Percentiles rank a stretch among this genome's conserved stretches.
phyloP scores from a whole-genome alignment of 1,284 basidiomycete genomes.

The Coniferiporia sulphurascens region DNA sequence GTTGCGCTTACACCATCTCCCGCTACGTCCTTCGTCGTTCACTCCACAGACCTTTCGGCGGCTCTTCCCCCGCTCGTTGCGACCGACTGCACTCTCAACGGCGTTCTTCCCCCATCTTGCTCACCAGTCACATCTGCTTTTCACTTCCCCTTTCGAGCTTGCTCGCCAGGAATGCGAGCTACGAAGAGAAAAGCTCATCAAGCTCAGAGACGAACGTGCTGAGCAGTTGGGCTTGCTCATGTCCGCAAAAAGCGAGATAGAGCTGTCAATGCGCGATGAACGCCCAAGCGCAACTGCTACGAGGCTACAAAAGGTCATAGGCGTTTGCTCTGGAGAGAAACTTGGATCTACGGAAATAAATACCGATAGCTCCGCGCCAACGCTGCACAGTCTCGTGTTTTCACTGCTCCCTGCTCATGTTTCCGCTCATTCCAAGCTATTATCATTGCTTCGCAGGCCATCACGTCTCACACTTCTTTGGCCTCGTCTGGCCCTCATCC shows the following conservation, averaged over 20 bases:
- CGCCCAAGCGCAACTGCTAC: neutral
- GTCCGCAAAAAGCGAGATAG: slow-evolving; percentile 43
- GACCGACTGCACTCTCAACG: slow-evolving; percentile 44
- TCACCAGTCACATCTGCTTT: slow-evolving; percentile 16
- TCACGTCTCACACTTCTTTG: slow-evolving; percentile 55
- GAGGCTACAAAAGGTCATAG: neutral
- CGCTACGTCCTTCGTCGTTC: slow-evolving; percentile 45
- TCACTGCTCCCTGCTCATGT: slow-evolving; percentile 28
- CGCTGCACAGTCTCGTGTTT: slow-evolving; percentile 21
- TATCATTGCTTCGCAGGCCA: slow-evolving; percentile 48
- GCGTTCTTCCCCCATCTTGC: slow-evolving; percentile 55
- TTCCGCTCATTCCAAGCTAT: slow-evolving; percentile 28
- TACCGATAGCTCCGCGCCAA: slow-evolving; percentile 5
- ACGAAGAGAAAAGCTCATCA: slow-evolving; percentile 54
- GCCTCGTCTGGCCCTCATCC: slow-evolving; percentile 63
- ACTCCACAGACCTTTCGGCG: slow-evolving; percentile 45
- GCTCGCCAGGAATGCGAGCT: slow-evolving; percentile 58
- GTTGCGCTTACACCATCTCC: slow-evolving; percentile 42
- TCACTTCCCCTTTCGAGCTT: slow-evolving; percentile 46
- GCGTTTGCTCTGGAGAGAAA: neutral
- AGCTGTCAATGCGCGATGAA: slow-evolving; percentile 8
- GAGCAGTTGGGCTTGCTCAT: slow-evolving; percentile 56
- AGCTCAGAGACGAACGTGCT: slow-evolving; percentile 59
- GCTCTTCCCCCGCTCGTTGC: slow-evolving; percentile 42
- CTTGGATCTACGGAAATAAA: neutral